A percentile compares a stretch with the other conserved stretches of the same genome.
These are phyloP conservation scores for Amanita thiersii DNA, from an alignment of 768 basidiomycete species.

Conservation along the genomic window DNA sequence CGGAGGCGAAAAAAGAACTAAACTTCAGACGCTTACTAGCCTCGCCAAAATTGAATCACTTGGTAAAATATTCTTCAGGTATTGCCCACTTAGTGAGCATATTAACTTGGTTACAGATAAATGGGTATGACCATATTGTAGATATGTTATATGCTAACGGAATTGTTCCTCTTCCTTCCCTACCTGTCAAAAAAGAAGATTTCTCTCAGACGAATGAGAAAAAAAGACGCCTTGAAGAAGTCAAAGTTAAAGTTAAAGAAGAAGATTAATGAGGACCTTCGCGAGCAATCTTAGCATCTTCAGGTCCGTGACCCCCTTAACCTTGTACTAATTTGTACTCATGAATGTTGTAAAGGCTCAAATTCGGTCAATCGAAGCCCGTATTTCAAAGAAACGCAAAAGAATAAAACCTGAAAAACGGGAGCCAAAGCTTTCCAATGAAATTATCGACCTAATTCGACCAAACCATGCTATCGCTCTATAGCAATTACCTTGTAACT, in stretches of 20 bases:
- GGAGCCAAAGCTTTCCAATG: neutral
- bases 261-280: slow-evolving; percentile 3
- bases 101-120: neutral
- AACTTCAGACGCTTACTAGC: neutral
- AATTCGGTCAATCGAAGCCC: neutral
- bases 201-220: neutral
- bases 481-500: too few relatives aligned
- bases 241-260: slow-evolving; percentile 1
- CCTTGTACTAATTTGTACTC: neutral
- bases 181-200: neutral
- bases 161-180: too few relatives aligned
- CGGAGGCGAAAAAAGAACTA: neutral
- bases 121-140: slow-evolving; percentile 1
- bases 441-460: neutral
- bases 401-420: neutral
- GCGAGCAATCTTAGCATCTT: neutral
- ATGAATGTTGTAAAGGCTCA: neutral
- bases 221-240: too few relatives aligned
- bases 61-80: slow-evolving; percentile 16
- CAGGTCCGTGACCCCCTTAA: neutral
- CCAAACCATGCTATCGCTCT: too few relatives aligned
- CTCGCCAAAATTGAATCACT: neutral
- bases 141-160: slow-evolving; percentile 14
- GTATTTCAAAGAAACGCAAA: slow-evolving; percentile 2
- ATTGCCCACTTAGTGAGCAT: slow-evolving; percentile 16